Evolutionary conservation across 1,284 basidiomycete genomes (phyloP).

Genomic region (Sparassis latifolia): DNA sequence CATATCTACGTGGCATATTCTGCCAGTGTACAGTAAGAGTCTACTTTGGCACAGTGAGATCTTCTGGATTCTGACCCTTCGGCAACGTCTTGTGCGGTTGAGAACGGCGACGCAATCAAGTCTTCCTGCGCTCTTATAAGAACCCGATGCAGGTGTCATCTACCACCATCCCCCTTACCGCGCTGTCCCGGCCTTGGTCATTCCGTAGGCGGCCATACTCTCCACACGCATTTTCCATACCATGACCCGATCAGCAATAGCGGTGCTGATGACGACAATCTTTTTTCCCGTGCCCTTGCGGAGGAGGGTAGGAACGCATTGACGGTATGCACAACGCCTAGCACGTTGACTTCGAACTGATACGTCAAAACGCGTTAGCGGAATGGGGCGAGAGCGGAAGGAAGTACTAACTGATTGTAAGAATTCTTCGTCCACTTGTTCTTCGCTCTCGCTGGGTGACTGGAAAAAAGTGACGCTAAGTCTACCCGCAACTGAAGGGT

Average conservation of each 20-base stretch:
- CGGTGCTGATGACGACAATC: slow-evolving; percentile 29
- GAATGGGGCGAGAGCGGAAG: background rate
- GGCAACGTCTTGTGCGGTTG: no score
- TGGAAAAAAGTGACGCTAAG: background rate
- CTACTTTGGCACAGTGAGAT: no score
- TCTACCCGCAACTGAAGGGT: background rate
- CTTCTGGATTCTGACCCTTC: no score
- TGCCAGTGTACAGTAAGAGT: no score
- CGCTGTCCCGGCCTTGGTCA: slow-evolving; percentile 29
- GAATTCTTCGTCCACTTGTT: slow-evolving; percentile 12
- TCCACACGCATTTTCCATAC: slow-evolving; percentile 6
- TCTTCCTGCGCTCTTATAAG: no score
- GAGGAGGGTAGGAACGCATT: slow-evolving; percentile 34
- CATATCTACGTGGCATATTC: no score
- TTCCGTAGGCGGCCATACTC: slow-evolving; percentile 23
- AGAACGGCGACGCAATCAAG: no score
- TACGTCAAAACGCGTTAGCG: background rate
- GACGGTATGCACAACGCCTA: slow-evolving; percentile 30
- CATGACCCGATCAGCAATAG: slow-evolving; percentile 25
- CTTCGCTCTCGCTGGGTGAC: slow-evolving; percentile 6
- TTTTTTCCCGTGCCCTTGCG: slow-evolving; percentile 29
- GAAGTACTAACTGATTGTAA: slow-evolving; percentile 6
- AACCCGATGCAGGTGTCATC: no score
- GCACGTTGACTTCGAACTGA: slow-evolving; percentile 30
- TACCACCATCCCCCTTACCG: no score